phyloP scores from a whole-genome alignment of 768 basidiomycete species.

The Holtermannia corniformis region DNA sequence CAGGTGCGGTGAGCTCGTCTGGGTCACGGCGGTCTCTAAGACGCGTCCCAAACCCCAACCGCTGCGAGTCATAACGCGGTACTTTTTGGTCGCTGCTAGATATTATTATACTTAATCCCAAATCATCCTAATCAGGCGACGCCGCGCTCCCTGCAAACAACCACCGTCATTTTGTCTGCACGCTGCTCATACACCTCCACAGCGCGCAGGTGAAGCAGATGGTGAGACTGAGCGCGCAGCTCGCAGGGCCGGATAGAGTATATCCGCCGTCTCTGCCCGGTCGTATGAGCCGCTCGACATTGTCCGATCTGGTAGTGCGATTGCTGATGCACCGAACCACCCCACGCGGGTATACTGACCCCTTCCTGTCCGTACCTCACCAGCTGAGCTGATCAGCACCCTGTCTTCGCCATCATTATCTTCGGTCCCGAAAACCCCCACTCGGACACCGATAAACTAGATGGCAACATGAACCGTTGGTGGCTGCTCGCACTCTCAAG shows the following conservation, averaged over 20 bases:
- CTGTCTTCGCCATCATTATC: conserved; percentile 30
- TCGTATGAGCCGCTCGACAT: conserved; percentile 18
- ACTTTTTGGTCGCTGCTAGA: too few relatives aligned
- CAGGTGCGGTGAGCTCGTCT: too few relatives aligned
- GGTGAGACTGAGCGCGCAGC: conserved; percentile 5
- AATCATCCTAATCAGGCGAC: too few relatives aligned
- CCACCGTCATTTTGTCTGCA: conserved; percentile 3
- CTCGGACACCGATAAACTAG: conserved; percentile 31
- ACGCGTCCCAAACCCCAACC: too few relatives aligned
- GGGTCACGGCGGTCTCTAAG: too few relatives aligned
- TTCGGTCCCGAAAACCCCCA: conserved; percentile 18
- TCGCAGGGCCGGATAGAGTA: background rate
- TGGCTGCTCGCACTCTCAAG: too few relatives aligned
- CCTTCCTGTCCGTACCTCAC: background rate
- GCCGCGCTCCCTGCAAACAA: background rate
- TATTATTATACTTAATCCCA: too few relatives aligned
- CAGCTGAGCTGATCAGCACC: too few relatives aligned
- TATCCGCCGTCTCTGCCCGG: conserved; percentile 1
- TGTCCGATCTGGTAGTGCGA: conserved; percentile 3
- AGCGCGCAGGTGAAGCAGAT: conserved; percentile 11
- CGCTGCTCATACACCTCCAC: conserved; percentile 12
- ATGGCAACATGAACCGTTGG: conserved; percentile 19
- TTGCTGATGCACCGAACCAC: too few relatives aligned
- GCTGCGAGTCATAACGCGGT: too few relatives aligned
- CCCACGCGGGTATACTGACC: background rate